phyloP scores from a whole-genome alignment of 2,329 filamentous ascomycete genomes.

The Talaromyces pinophilus region DNA sequence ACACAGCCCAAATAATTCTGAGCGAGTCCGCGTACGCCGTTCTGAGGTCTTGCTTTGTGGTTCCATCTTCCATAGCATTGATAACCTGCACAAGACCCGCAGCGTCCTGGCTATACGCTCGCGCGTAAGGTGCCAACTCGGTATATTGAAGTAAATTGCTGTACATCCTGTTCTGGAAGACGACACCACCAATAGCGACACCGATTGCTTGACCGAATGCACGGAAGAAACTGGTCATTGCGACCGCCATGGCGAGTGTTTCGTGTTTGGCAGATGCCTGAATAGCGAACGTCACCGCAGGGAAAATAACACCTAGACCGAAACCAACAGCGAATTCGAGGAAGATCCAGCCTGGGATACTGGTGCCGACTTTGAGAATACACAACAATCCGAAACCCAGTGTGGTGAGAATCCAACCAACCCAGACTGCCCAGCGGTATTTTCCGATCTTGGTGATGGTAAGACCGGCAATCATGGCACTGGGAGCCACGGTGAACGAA shows the following conservation, averaged over 20 bases:
- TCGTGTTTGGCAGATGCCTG: conserved; percentile 61
- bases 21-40: conserved; percentile 58
- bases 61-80: conserved; percentile 52
- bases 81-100: conserved; percentile 62
- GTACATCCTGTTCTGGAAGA: conserved; percentile 63
- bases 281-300: conserved; percentile 63
- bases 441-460: conserved; percentile 56
- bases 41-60: conserved; percentile 48
- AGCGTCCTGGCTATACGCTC: conserved; percentile 58
- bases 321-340: conserved; percentile 61
- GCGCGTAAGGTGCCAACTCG: conserved; percentile 51
- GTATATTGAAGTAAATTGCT: conserved; percentile 39
- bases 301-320: conserved; percentile 66
- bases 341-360: conserved; percentile 56
- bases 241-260: conserved; percentile 62
- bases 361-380: conserved; percentile 23
- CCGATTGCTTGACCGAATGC: conserved; percentile 66
- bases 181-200: conserved; percentile 66
- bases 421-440: conserved; percentile 63
- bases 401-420: conserved; percentile 62
- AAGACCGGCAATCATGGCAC: conserved; percentile 54
- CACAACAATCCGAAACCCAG: conserved; percentile 57
- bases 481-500: conserved; percentile 64
- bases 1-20: conserved; percentile 58
- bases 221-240: conserved; percentile 68